phyloP scores from a whole-genome alignment of 192 early-diverging fungal genomes.

The Linnemannia elongata region DNA sequence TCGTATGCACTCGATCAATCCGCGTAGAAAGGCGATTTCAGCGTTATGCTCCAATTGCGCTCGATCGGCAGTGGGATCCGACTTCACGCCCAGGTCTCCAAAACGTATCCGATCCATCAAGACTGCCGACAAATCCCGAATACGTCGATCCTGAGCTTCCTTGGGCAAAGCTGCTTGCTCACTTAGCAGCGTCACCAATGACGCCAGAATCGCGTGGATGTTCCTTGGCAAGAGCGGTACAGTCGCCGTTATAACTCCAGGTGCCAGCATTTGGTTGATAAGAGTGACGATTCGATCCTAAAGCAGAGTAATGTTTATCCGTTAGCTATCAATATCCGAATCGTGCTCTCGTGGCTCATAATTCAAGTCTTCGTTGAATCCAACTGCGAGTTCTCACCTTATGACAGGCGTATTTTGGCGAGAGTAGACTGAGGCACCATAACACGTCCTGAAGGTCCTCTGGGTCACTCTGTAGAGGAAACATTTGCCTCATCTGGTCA shows the following conservation, averaged over 20 bases:
- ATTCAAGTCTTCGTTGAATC: background rate
- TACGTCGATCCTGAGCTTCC: slow-evolving; percentile 19
- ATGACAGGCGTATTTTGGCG: slow-evolving; percentile 40
- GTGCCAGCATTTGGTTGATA: slow-evolving; percentile 11
- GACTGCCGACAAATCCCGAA: slow-evolving; percentile 1
- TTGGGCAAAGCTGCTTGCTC: slow-evolving; percentile 21
- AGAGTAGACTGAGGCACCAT: slow-evolving; percentile 45
- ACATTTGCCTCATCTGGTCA: slow-evolving; percentile 36
- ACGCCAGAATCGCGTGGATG: slow-evolving; percentile 26
- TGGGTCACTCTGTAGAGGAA: slow-evolving; percentile 34
- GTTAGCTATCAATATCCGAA: background rate
- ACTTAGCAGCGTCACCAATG: slow-evolving; percentile 12
- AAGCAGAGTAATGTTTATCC: background rate
- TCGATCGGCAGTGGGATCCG: background rate
- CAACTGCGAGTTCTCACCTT: slow-evolving; percentile 18
- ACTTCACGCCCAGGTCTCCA: slow-evolving; percentile 37
- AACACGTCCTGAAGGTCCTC: slow-evolving; percentile 43
- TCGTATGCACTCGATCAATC: slow-evolving; percentile 36
- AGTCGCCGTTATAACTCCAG: slow-evolving; percentile 13
- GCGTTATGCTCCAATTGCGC: slow-evolving; percentile 17
- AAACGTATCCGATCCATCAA: slow-evolving; percentile 28
- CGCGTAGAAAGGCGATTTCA: slow-evolving; percentile 29
- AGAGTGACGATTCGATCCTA: slow-evolving; percentile 35
- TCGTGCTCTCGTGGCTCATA: background rate
- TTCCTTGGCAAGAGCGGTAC: slow-evolving; percentile 34